phyloP scores from a whole-genome alignment of 495 filamentous ascomycete genomes.

The Penicillium argentinense region DNA sequence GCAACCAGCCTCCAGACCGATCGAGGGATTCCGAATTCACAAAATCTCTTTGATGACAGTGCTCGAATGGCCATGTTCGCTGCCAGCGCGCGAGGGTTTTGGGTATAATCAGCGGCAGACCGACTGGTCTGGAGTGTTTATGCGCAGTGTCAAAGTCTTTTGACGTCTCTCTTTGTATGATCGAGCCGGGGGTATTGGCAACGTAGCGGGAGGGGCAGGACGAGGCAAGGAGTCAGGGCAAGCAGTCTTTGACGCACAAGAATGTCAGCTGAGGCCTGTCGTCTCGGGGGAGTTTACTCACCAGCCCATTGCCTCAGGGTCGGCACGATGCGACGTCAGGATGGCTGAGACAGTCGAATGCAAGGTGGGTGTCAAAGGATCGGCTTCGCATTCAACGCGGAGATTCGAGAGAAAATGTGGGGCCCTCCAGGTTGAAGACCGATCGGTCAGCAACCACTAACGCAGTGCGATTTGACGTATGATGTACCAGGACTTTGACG shows the following conservation, averaged over 20 bases:
- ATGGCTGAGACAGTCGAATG: background rate
- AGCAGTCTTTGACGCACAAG: too few relatives aligned
- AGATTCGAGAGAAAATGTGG: background rate
- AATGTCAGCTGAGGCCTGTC: too few relatives aligned
- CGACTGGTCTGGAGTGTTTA: background rate
- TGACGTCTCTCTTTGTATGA: background rate
- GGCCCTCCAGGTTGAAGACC: too few relatives aligned
- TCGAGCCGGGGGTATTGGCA: background rate
- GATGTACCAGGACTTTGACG: too few relatives aligned
- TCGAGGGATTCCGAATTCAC: conserved; percentile 14
- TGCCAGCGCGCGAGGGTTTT: background rate
- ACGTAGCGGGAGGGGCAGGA: background rate
- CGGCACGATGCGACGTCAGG: too few relatives aligned
- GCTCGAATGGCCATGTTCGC: conserved; percentile 30
- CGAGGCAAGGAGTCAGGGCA: background rate
- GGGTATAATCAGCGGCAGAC: background rate
- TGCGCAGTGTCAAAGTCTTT: background rate
- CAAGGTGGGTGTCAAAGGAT: background rate
- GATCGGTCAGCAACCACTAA: too few relatives aligned
- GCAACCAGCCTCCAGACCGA: conserved; percentile 7
- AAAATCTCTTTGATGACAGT: conserved; percentile 12
- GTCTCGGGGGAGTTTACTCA: too few relatives aligned
- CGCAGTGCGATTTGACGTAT: background rate
- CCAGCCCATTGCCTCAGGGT: too few relatives aligned
- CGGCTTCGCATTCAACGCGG: background rate